phyloP scores from a whole-genome alignment of 2,329 filamentous ascomycete genomes.

The Chrysoporthe austroafricana region DNA sequence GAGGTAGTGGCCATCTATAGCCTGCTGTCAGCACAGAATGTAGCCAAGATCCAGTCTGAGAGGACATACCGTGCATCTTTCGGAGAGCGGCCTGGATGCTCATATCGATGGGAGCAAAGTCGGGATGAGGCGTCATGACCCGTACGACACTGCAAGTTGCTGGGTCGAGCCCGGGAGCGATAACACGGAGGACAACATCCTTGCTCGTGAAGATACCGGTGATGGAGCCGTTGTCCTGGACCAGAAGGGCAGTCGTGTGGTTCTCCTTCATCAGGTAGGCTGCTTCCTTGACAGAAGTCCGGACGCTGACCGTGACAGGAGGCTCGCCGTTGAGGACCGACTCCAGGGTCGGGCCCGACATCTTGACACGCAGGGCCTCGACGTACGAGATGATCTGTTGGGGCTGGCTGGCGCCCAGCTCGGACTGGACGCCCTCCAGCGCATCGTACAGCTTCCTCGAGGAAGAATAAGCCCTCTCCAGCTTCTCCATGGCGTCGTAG shows the following conservation, averaged over 20 bases:
- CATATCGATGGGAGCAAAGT: constrained; percentile 99
- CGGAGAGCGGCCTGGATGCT: constrained; percentile 96
- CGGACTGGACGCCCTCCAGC: constrained; percentile 94
- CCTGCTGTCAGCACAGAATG: constrained; percentile 25
- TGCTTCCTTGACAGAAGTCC: constrained; percentile 95
- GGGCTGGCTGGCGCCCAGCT: constrained; percentile 92
- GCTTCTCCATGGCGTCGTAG: constrained; percentile 99
- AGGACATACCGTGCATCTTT: constrained; percentile 91
- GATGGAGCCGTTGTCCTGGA: constrained; percentile 95
- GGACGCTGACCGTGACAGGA: constrained; percentile 91
- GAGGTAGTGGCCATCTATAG: constrained; percentile 90
- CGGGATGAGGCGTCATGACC: constrained; percentile 98
- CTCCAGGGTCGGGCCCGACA: constrained; percentile 97
- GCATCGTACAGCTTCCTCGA: constrained; percentile 98
- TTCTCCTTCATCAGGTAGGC: constrained; percentile 98
- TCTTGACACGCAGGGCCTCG: constrained; percentile 90
- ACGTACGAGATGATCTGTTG: constrained; percentile 99
- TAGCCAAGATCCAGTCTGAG: neutral
- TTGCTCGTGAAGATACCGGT: constrained; percentile 99
- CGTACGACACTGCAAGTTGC: constrained; percentile 95
- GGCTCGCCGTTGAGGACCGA: constrained; percentile 90
- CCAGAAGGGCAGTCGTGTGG: constrained; percentile 93
- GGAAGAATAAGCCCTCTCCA: constrained; percentile 95
- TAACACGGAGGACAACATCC: constrained; percentile 96
- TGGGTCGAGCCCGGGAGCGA: constrained; percentile 93